phyloP scores from a whole-genome alignment of 2,329 filamentous ascomycete genomes.

The Paecilomyces formosus region DNA sequence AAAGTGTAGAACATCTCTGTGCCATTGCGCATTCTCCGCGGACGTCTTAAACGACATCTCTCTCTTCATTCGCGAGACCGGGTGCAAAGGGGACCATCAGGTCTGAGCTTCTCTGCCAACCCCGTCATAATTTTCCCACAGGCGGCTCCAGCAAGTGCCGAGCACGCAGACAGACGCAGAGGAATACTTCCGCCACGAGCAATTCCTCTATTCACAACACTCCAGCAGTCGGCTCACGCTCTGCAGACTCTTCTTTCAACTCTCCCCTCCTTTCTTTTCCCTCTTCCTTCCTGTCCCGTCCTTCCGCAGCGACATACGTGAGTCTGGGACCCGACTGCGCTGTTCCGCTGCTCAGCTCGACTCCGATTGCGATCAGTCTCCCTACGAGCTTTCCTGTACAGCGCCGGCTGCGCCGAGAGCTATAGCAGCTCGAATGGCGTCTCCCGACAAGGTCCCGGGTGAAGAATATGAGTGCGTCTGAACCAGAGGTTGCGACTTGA shows the following conservation, averaged over 20 bases:
- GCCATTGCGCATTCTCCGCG: neutral
- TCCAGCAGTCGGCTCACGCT: constrained; percentile 3
- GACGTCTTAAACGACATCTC: neutral
- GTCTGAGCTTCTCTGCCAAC: neutral
- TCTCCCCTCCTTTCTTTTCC: neutral
- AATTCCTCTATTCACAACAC: neutral
- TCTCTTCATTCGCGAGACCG: neutral
- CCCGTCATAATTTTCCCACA: constrained; percentile 6
- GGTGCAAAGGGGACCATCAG: neutral
- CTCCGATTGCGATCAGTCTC: neutral
- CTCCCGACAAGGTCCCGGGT: constrained; percentile 32
- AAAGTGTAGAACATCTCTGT: neutral
- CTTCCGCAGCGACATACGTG: neutral
- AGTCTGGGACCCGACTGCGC: neutral
- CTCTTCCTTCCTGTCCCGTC: constrained; percentile 1
- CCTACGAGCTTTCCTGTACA: constrained; percentile 7
- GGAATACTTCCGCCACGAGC: neutral
- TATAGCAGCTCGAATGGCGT: constrained; percentile 32
- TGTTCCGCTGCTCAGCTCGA: neutral
- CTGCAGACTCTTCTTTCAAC: neutral
- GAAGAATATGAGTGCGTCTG: constrained; percentile 40
- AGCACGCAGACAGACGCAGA: constrained; percentile 1
- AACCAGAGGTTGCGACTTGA: constrained; percentile 1
- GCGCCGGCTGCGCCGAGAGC: constrained; percentile 28
- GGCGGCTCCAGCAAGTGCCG: neutral